Conservation (phyloP, 2,329 filamentous ascomycete genomes). For the Plenodomus tracheiphilus region DNA sequence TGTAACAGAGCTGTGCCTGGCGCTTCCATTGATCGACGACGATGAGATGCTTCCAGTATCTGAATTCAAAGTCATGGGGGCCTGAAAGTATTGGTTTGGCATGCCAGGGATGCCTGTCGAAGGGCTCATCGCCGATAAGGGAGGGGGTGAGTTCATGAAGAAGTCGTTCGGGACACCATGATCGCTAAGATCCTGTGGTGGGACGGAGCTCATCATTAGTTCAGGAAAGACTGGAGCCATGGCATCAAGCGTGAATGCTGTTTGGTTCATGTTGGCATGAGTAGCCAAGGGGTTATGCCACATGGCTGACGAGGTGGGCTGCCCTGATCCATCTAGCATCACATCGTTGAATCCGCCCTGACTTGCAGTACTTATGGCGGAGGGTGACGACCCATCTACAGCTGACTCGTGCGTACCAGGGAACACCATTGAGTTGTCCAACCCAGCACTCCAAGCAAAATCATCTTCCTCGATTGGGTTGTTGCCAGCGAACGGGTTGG, state of each 20-base stretch:
- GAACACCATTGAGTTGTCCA: constrained; percentile 67
- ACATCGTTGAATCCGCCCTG: constrained; percentile 90
- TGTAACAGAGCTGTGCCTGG: constrained; percentile 62
- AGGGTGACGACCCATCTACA: constrained; percentile 91
- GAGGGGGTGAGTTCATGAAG: constrained; percentile 78
- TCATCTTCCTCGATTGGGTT: constrained; percentile 71
- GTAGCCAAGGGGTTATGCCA: constrained; percentile 60
- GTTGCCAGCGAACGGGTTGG: constrained; percentile 60
- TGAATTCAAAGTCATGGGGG: constrained; percentile 69
- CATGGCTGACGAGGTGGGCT: constrained; percentile 42
- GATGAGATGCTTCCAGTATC: constrained; percentile 66
- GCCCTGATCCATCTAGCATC: constrained; percentile 74
- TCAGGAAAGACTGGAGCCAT: constrained; percentile 76
- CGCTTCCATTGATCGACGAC: constrained; percentile 70
- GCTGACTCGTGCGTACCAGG: constrained; percentile 71
- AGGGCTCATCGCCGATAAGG: constrained; percentile 74
- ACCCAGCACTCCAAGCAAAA: constrained; percentile 83
- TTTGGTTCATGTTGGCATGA: constrained; percentile 66
- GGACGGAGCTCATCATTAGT: constrained; percentile 66
- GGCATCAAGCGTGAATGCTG: constrained; percentile 75
- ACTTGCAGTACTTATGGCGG: constrained; percentile 91
- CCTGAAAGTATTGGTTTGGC: constrained; percentile 64
- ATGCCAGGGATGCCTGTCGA: constrained; percentile 66
- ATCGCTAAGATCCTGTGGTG: constrained; percentile 73
- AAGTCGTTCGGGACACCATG: constrained; percentile 70